A percentile compares a stretch with the other conserved stretches of the same genome.
Conservation (phyloP, 768 basidiomycete genomes). For the Lactifluus volemus region DNA sequence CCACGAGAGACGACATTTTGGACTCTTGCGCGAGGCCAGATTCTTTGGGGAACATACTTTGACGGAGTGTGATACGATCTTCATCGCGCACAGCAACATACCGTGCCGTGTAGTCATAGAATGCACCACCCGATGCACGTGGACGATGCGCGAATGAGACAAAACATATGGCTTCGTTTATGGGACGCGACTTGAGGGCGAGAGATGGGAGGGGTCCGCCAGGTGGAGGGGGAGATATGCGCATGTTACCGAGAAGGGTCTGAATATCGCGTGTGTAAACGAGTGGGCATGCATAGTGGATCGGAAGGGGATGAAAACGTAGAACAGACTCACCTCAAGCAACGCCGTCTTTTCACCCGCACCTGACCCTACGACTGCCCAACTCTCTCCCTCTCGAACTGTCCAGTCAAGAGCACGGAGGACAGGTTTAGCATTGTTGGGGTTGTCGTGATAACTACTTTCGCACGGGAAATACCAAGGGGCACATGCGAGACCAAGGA, state of each 20-base stretch:
- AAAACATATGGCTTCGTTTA: conserved; percentile 42
- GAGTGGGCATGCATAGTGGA: neutral
- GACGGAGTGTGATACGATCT: conserved; percentile 66
- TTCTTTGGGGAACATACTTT: conserved; percentile 44
- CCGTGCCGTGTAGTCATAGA: conserved; percentile 88
- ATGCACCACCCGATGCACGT: conserved; percentile 52
- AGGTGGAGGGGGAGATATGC: conserved; percentile 57
- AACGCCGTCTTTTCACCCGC: conserved; percentile 52
- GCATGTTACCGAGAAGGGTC: conserved; percentile 64
- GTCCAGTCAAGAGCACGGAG: conserved; percentile 51
- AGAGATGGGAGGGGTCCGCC: conserved; percentile 77
- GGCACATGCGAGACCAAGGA: too few species aligned
- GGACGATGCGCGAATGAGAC: conserved; percentile 64
- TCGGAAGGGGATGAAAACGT: neutral
- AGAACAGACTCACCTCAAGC: too few species aligned
- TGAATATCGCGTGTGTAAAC: conserved; percentile 21
- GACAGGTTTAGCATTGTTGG: conserved; percentile 37
- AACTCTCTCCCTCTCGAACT: conserved; percentile 53
- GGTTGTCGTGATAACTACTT: too few species aligned
- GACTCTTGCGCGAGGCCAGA: conserved; percentile 10
- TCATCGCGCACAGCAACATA: conserved; percentile 86
- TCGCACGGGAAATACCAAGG: too few species aligned
- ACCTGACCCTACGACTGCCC: conserved; percentile 67
- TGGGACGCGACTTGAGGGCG: conserved; percentile 25
- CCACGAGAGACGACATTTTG: conserved; percentile 3